These are phyloP conservation scores for Fusarium sp. DNA, from an alignment of 2,329 filamentous ascomycete species.

Conservation along the genomic window DNA sequence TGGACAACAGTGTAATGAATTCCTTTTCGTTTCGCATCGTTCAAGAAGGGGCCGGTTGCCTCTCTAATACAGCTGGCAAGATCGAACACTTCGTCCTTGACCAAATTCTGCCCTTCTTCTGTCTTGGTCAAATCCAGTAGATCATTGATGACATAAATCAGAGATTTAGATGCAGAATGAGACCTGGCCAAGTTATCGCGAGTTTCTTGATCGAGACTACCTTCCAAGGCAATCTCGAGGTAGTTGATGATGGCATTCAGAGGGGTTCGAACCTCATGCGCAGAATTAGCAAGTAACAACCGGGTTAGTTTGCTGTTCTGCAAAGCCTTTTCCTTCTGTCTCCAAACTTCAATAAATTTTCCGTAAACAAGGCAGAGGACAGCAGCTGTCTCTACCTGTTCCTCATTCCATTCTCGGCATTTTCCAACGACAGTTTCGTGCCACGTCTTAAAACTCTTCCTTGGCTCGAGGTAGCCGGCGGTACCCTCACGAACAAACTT, in stretches of 20 bases:
- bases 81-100: conserved; percentile 85
- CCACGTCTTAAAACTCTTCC: conserved; percentile 84
- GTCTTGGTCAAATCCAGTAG: conserved; percentile 88
- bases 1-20: conserved; percentile 76
- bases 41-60: conserved; percentile 77
- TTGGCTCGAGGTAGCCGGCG: conserved; percentile 78
- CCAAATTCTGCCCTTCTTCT: conserved; percentile 80
- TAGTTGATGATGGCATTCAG: conserved; percentile 96
- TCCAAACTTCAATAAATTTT: conserved; percentile 92
- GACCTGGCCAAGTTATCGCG: conserved; percentile 86
- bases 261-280: conserved; percentile 90
- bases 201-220: conserved; percentile 80
- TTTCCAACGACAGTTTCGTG: conserved; percentile 83
- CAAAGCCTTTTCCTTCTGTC: conserved; percentile 86
- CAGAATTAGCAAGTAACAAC: conserved; percentile 85
- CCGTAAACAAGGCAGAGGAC: conserved; percentile 90
- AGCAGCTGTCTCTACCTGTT: conserved; percentile 88
- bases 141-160: conserved; percentile 96
- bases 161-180: conserved; percentile 89
- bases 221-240: conserved; percentile 89
- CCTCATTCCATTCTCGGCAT: conserved; percentile 88
- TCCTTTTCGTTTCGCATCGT: conserved; percentile 80
- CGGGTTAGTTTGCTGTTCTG: conserved; percentile 84
- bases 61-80: conserved; percentile 77
- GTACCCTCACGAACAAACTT: conserved; percentile 80